A percentile compares a stretch with the other conserved stretches of the same genome.
Evolutionary conservation across 306 rosid species (phyloP).

Genomic region (Bauhinia variegata): DNA sequence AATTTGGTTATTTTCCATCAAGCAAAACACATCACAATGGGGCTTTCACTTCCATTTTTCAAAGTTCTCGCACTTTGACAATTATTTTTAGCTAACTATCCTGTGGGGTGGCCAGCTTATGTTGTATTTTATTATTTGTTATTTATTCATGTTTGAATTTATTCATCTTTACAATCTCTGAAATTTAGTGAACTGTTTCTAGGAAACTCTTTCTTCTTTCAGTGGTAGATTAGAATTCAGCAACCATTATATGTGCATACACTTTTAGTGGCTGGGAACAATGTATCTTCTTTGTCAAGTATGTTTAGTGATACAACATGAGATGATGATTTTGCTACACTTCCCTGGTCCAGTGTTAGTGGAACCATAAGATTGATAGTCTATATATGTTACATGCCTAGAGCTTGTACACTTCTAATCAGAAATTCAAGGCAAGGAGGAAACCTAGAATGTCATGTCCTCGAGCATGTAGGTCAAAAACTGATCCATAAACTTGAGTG

Average conservation of each 20-base stretch:
- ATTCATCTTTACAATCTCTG: no score
- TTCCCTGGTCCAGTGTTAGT: neutral
- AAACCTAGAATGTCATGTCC: conserved; percentile 1
- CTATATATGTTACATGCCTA: conserved; percentile 6
- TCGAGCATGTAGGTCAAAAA: neutral
- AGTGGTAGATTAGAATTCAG: conserved; percentile 13
- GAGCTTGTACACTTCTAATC: neutral
- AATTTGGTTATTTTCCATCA: conserved; percentile 22
- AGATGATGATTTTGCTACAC: neutral
- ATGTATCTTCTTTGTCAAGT: neutral
- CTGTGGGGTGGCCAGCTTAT: no score
- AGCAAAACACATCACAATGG: neutral
- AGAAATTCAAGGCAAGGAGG: neutral
- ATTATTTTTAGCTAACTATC: no score
- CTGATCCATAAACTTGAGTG: neutral
- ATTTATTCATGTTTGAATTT: no score
- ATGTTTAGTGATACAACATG: no score
- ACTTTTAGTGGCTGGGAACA: conserved; percentile 1
- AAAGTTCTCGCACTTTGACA: no score
- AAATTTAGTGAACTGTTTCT: no score
- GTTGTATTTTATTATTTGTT: no score
- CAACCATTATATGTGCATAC: no score
- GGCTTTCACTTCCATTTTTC: no score
- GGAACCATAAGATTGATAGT: conserved; percentile 16
- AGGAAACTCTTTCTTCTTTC: conserved; percentile 5